Base-by-base conservation (phyloP, 1,284 basidiomycete genomes). In the Phylloboletellus chloephorus region DNA sequence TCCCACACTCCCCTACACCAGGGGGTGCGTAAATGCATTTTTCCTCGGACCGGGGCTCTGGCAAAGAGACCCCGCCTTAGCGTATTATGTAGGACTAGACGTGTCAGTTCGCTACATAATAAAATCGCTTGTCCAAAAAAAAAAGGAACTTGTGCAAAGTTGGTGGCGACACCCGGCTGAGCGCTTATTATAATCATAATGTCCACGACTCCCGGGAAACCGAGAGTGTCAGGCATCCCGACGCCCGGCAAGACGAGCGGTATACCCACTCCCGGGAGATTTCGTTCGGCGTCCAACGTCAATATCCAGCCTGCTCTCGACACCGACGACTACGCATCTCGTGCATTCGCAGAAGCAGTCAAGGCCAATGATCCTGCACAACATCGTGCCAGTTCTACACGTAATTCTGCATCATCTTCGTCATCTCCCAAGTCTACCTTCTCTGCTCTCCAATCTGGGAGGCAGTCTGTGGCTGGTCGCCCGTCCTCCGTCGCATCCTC, bases 351-450 rank as follows among this genome's bases (percentile, higher is more conserved):
- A 33, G 85, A 88, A 49, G 86, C 85, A 16, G 76, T 89, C 58
- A 80, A 72, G 52, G 75, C 82, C 32, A 84, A 89, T 53, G 82
- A 88, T 58, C 87, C 86, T 23, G 73, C 80, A 20, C 73, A 75
- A 31, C 81, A 87, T 63, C 77, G 78, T 47, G 49, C 63, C 41
- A 55, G 58, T 39, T 44, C 67, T 40, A 44, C 63, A 39, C 64
- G 67, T 39, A 67, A 67, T 47, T 48, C 66, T n/a, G 67, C 73
- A 3, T 61, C 66, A 1, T 63, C 72, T 2, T 71, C 74, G 10
- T 62, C 73, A 19, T 76, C 77, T n/a, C 74, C 73, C 3, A 50
- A 45, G 20, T 54, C 60, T 4, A n/a, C 48, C n/a, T 37, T 59
- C 10, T 47, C 43, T 23, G 17, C 46, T 21, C 51, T 57, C 21